A percentile compares a stretch with the other conserved stretches of the same genome.
These are phyloP conservation scores for Macrotyloma uniflorum DNA, from an alignment of 306 rosid genomes.

Conservation along the genomic window DNA sequence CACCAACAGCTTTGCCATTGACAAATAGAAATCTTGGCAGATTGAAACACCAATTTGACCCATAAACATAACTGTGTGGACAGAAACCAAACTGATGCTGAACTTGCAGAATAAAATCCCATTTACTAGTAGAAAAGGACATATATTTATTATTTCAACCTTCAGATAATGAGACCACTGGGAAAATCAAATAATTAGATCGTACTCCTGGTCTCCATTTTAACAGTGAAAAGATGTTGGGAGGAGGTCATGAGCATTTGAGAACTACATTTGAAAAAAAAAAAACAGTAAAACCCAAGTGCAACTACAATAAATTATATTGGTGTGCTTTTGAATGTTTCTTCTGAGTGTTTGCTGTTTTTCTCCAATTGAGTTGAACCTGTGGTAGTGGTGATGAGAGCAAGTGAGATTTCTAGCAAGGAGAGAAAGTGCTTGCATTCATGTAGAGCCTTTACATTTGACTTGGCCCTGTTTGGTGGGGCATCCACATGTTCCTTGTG, in stretches of 20 bases:
- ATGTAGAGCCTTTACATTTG: too few relatives aligned
- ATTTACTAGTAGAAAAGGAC: not conserved
- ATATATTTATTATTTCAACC: not conserved
- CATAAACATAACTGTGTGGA: too few relatives aligned
- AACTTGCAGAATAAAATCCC: too few relatives aligned
- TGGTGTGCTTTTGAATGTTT: not conserved
- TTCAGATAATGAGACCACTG: not conserved
- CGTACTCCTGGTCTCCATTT: not conserved
- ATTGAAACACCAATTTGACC: too few relatives aligned
- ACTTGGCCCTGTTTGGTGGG: not conserved
- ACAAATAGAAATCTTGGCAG: too few relatives aligned
- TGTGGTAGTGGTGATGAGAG: not conserved
- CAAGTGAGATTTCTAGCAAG: not conserved
- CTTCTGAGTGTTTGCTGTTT: not conserved
- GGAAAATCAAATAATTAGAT: not conserved
- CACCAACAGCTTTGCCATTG: too few relatives aligned
- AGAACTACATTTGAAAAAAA: too few relatives aligned
- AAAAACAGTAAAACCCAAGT: too few relatives aligned
- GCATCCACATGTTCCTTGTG: not conserved
- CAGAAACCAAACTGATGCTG: too few relatives aligned
- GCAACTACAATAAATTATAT: too few relatives aligned
- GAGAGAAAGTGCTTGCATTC: not conserved
- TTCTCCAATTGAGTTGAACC: not conserved
- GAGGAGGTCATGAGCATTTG: not conserved
- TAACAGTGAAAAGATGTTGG: not conserved